Evolutionary conservation across 805 yeast genomes (phyloP), one percentile per base, ranked within the genome.

Genomic region (Saccharomycopsis selenospora): DNA sequence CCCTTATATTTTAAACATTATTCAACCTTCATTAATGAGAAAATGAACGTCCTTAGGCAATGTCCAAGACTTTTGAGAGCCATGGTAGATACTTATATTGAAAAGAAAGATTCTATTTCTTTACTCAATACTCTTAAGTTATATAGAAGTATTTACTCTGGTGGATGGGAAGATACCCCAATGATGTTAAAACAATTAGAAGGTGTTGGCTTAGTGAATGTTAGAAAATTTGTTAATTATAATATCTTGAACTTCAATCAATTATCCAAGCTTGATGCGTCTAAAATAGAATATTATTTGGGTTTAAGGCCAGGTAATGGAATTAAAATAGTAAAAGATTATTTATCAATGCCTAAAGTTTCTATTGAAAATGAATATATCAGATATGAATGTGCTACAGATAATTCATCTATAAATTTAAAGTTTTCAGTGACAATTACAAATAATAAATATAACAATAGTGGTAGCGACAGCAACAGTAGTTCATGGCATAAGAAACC

Each of bases 101-200:
- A 61, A 11, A 70, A 64, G 46, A 59, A 62, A 23, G 80, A 76
- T 56, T 69, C 70, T 0, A 53, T 56, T 1, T 72, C 81, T 0
- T 58, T 75, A 40, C 53, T 61, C 20, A 67, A 63, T 40, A 54
- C 72, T 2, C 54, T 76, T 4, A 61, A 59, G 42, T 50, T 78
- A 5, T 54, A 59, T 2, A 59, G 79, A 47, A 69, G 73, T 36
- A 48, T 74, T 1, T 59, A 57, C 41, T 75, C 76, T 0, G 66
- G 63, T 49, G 66, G 77, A 13, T 77, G 83, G 83, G 80, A 75
- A 51, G 70, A 68, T 45, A 57, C 71, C 0, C 58, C 73, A 0
- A 64, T 67, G 57, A 69, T 68, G 3, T 56, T 77, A n/a, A 59
- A 70, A 43, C 82, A 77, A 48, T 46, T 77, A 8, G 71, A 70